phyloP scores from a whole-genome alignment of 2,329 filamentous ascomycete species.

The Arachnomyces sp. region DNA sequence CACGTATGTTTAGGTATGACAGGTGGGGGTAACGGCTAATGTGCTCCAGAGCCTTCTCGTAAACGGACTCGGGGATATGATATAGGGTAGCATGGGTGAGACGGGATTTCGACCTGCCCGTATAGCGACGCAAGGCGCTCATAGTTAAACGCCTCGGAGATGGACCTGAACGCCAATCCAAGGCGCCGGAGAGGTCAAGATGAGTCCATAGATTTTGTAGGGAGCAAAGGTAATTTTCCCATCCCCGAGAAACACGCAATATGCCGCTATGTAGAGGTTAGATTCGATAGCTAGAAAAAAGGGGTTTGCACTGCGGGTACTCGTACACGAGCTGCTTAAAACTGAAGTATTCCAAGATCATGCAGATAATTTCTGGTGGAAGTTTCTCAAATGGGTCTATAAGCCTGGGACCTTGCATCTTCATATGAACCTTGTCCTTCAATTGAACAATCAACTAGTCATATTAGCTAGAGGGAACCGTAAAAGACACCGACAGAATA shows the following conservation, averaged over 20 bases:
- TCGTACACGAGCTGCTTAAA: constrained; percentile 44
- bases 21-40: constrained; percentile 28
- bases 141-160: constrained; percentile 31
- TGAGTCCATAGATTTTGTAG: constrained; percentile 43
- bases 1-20: constrained; percentile 23
- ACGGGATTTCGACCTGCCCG: constrained; percentile 26
- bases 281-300: no score
- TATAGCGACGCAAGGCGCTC: constrained; percentile 26
- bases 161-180: no score
- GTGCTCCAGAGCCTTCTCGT: constrained; percentile 21
- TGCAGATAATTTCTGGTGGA: constrained; percentile 46
- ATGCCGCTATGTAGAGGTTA: constrained; percentile 28
- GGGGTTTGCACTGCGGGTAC: no score
- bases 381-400: constrained; percentile 45
- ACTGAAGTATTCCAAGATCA: constrained; percentile 44
- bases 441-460: constrained; percentile 35
- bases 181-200: constrained; percentile 44
- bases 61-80: constrained; percentile 20
- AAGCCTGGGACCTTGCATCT: constrained; percentile 19
- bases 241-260: constrained; percentile 48
- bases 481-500: constrained; percentile 7
- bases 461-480: constrained; percentile 1
- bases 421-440: constrained; percentile 38
- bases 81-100: constrained; percentile 23
- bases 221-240: constrained; percentile 44